Evolutionary conservation across 768 basidiomycete genomes (phyloP).

Genomic region (Kwoniella dejecticola): DNA sequence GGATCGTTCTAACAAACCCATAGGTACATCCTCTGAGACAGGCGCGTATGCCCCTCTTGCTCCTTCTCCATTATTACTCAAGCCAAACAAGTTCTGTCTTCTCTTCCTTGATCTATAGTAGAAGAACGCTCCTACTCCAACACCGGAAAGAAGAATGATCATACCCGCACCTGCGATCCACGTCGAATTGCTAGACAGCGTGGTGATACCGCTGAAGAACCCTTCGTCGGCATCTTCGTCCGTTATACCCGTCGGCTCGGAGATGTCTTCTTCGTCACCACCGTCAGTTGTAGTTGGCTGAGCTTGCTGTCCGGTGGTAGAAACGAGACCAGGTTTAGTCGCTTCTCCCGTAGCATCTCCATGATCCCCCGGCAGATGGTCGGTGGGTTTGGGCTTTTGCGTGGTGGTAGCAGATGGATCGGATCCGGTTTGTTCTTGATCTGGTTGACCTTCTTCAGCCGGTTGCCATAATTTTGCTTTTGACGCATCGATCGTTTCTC

Average conservation of each 20-base stretch:
- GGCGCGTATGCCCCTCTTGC: constrained; percentile 52
- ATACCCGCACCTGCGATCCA: constrained; percentile 90
- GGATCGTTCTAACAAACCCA: constrained; percentile 66
- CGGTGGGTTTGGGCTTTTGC: constrained; percentile 79
- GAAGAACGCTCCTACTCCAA: constrained; percentile 73
- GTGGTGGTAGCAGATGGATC: constrained; percentile 60
- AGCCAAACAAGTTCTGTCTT: constrained; percentile 56
- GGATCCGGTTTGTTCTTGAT: constrained; percentile 55
- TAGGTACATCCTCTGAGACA: constrained; percentile 68
- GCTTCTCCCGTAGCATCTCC: constrained; percentile 78
- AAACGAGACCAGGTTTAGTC: constrained; percentile 62
- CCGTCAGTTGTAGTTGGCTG: constrained; percentile 14
- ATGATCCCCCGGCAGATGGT: constrained; percentile 82
- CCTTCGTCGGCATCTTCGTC: constrained; percentile 49
- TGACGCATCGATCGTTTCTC: constrained; percentile 73
- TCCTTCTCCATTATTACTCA: constrained; percentile 61
- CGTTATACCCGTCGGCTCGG: constrained; percentile 28
- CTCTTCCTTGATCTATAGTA: constrained; percentile 65
- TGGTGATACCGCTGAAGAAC: constrained; percentile 46
- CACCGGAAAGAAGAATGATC: constrained; percentile 73
- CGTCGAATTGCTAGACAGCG: constrained; percentile 63
- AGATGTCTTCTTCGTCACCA: constrained; percentile 48
- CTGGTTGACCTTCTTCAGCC: constrained; percentile 53
- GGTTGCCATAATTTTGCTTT: constrained; percentile 64
- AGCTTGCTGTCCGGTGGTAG: constrained; percentile 17